Base-by-base conservation (phyloP, 768 basidiomycete genomes). In the Suillus discolor region DNA sequence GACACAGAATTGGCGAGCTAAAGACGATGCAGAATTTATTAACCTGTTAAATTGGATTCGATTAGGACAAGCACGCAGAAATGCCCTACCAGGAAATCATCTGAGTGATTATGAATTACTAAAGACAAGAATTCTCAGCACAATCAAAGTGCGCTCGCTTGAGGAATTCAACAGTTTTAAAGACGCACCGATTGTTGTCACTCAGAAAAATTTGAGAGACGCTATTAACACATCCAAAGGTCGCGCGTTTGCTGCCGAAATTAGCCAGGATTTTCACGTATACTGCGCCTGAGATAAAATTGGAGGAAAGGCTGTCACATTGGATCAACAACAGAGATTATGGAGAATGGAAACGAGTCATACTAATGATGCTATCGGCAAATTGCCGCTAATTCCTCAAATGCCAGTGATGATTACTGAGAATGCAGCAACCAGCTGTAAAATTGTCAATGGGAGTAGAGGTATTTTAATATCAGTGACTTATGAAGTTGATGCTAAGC, bases 101-200 rank as follows among this genome's bases (percentile, higher is more conserved):
- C 36, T 36, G 6, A 47, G 47, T 15, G 47, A 49, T 2, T 49
- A 49, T 49, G 23, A 49, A 1, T 23, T 13, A 2, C 5, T 49
- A 3, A 51, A 51, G 2, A 25, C 6, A 3, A 3, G 49, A 6
- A 1, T 51, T 3, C 49, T 51, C 2, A 51, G 23, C 2, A 1
- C 25, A 0, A 25, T 51, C 2, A 51, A 51, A 51, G 2, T 0
- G 0, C 12, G 2, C 0, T 25, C 49, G 0, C 6, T 2, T 0
- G 49, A 25, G 0, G 13, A 51, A 13, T 49, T 25, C 15, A 6
- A 0, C 0, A 6, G 11, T 6, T 49, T 49, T 49, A 49, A 25
- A 25, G 6, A 49, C 3, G 13, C 47, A 15, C 47, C 47, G 3
- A 6, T 49, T 0, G 6, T 49, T 0, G 47, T 49, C 0, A 49